Conservation (phyloP, 495 filamentous ascomycete genomes). For the Gamarada debralockiae region DNA sequence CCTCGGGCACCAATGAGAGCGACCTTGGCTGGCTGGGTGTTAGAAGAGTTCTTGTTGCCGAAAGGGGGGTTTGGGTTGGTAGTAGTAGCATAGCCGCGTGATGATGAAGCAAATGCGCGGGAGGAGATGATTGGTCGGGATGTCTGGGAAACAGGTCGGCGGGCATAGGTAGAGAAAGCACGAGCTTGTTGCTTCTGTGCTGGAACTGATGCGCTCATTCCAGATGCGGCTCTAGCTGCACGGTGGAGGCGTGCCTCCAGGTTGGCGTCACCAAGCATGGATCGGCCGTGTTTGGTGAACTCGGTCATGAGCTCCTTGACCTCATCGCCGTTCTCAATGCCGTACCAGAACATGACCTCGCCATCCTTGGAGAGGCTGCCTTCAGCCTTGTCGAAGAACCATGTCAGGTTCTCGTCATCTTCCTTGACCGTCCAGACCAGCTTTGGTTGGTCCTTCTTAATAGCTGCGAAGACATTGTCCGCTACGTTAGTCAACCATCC, state of each 20-base stretch:
- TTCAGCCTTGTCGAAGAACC: conserved; percentile 98
- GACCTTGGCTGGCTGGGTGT: conserved; percentile 73
- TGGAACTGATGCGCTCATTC: conserved; percentile 46
- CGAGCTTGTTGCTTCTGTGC: conserved; percentile 54
- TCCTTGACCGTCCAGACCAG: conserved; percentile 96
- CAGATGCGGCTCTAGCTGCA: conserved; percentile 63
- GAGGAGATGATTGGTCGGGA: not conserved
- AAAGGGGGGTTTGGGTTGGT: conserved; percentile 98
- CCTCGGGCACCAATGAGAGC: conserved; percentile 94
- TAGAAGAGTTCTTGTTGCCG: conserved; percentile 88
- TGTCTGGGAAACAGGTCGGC: conserved; percentile 28
- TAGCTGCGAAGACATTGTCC: conserved; percentile 92
- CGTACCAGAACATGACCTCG: conserved; percentile 96
- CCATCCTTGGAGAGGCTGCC: conserved; percentile 82
- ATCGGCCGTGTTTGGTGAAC: conserved; percentile 76
- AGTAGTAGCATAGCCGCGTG: conserved; percentile 57
- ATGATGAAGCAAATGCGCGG: conserved; percentile 10
- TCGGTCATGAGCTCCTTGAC: conserved; percentile 84
- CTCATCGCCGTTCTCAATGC: conserved; percentile 79
- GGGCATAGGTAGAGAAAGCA: conserved; percentile 56
- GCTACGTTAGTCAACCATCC: conserved; percentile 95
- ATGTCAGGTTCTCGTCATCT: conserved; percentile 94
- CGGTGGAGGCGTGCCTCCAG: conserved; percentile 79
- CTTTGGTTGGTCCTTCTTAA: conserved; percentile 89
- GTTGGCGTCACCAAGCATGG: conserved; percentile 90